phyloP scores from a whole-genome alignment of 768 basidiomycete genomes.

The Austroboletus festivus region DNA sequence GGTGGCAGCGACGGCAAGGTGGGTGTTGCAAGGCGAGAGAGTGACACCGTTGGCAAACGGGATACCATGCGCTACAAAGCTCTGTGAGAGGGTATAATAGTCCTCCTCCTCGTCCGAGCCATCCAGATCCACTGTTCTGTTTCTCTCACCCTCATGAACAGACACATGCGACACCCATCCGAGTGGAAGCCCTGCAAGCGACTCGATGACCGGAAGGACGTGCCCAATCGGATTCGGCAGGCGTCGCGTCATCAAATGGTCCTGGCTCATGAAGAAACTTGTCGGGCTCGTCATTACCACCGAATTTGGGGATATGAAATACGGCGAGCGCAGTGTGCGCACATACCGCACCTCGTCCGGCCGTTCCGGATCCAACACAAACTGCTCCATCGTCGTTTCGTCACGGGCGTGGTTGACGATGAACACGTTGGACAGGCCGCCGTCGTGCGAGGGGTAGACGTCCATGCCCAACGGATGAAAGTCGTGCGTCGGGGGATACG shows the following conservation, averaged over 20 bases:
- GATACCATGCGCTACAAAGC: slow-evolving; percentile 44
- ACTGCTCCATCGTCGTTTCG: slow-evolving; percentile 66
- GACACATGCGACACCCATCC: slow-evolving; percentile 58
- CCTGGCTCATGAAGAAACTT: slow-evolving; percentile 72
- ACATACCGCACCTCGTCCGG: slow-evolving; percentile 49
- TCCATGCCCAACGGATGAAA: slow-evolving; percentile 75
- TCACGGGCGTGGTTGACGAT: slow-evolving; percentile 66
- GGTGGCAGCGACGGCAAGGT: slow-evolving; percentile 58
- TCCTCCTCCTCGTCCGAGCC: slow-evolving; percentile 32
- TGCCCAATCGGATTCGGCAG: slow-evolving; percentile 47
- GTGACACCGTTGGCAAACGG: slow-evolving; percentile 72
- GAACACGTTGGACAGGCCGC: slow-evolving; percentile 55
- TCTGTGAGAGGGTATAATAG: slow-evolving; percentile 28
- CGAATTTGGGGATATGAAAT: slow-evolving; percentile 64
- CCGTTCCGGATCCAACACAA: slow-evolving; percentile 45
- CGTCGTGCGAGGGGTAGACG: slow-evolving; percentile 47
- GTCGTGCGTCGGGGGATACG: slow-evolving; percentile 55
- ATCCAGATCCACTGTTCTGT: no score
- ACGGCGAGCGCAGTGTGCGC: slow-evolving; percentile 56
- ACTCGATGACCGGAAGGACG: slow-evolving; percentile 53
- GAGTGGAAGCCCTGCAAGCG: slow-evolving; percentile 53
- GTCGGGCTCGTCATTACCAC: slow-evolving; percentile 62
- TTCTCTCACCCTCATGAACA: slow-evolving; percentile 36
- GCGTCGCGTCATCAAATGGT: slow-evolving; percentile 66
- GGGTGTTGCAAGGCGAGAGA: slow-evolving; percentile 45